phyloP scores from a whole-genome alignment of 768 basidiomycete species.

The Boletus vinaceobasis region DNA sequence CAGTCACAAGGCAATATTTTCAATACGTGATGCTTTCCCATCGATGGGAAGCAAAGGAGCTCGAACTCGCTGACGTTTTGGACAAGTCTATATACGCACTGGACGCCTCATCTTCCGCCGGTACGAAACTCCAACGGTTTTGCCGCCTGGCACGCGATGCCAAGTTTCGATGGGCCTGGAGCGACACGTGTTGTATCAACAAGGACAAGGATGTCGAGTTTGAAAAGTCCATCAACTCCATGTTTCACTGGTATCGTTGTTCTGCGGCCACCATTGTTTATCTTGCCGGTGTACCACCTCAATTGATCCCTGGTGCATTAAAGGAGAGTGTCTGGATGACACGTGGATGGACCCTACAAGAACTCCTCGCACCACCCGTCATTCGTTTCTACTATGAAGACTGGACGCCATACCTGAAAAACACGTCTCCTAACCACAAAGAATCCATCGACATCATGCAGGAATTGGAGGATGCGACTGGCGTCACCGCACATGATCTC shows the following conservation, averaged over 20 bases:
- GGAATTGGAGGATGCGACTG: constrained; percentile 12
- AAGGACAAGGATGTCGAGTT: constrained; percentile 18
- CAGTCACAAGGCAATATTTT: constrained; percentile 3
- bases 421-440: constrained; percentile 16
- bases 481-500: constrained; percentile 4
- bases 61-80: constrained; percentile 8
- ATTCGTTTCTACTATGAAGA: constrained; percentile 21
- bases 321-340: constrained; percentile 17
- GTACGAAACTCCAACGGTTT: constrained; percentile 15
- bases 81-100: constrained; percentile 11
- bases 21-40: constrained; percentile 24
- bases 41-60: constrained; percentile 17
- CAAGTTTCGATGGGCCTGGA: constrained; percentile 21
- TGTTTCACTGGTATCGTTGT: constrained; percentile 20
- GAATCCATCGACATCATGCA: constrained; percentile 11
- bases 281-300: constrained; percentile 13
- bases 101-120: constrained; percentile 2
- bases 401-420: constrained; percentile 20
- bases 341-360: constrained; percentile 24
- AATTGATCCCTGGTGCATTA: constrained; percentile 5
- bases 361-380: constrained; percentile 19
- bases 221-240: constrained; percentile 16
- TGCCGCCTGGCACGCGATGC: constrained; percentile 11
- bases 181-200: constrained; percentile 25
- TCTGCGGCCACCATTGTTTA: constrained; percentile 21